A percentile compares a stretch with the other conserved stretches of the same genome.
Conservation (phyloP, 2,329 filamentous ascomycete genomes). For the Fusarium equiseti region DNA sequence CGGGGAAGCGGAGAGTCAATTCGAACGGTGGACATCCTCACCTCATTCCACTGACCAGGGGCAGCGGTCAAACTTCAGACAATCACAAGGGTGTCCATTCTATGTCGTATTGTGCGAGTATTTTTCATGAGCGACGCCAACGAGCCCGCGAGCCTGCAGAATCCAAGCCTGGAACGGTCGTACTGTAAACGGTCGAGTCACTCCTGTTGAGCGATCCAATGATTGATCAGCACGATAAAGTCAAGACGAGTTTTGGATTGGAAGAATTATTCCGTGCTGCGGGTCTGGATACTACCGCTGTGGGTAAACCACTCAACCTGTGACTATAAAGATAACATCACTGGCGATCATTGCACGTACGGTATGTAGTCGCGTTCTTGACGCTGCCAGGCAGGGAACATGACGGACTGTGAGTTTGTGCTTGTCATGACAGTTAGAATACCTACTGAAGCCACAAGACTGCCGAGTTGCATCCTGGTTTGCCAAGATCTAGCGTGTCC, state of each 20-base stretch:
- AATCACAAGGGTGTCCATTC: slow-evolving; percentile 13
- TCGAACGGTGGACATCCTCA: slow-evolving; percentile 26
- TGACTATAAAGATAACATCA: slow-evolving; percentile 20
- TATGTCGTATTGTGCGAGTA: slow-evolving; percentile 7
- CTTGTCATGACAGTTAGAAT: background rate
- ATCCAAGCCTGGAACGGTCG: slow-evolving; percentile 1
- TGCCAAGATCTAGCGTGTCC: slow-evolving; percentile 19
- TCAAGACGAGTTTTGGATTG: slow-evolving; percentile 7
- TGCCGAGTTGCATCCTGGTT: slow-evolving; percentile 23
- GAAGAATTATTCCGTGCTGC: slow-evolving; percentile 18
- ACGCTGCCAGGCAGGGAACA: slow-evolving; percentile 8
- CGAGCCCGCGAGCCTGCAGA: background rate
- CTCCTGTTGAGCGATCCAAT: slow-evolving; percentile 1
- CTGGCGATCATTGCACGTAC: slow-evolving; percentile 21
- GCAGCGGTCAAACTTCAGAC: slow-evolving; percentile 1
- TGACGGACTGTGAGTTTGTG: slow-evolving; percentile 4
- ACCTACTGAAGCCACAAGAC: slow-evolving; percentile 8
- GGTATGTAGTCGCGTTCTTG: background rate
- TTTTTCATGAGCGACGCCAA: background rate
- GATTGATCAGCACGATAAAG: slow-evolving; percentile 13
- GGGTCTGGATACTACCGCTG: slow-evolving; percentile 26
- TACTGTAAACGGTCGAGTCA: background rate
- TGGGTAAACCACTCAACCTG: slow-evolving; percentile 8
- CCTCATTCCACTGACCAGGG: slow-evolving; percentile 19
- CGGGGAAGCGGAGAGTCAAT: slow-evolving; percentile 35